Percentiles rank a stretch among this genome's conserved stretches.
Evolutionary conservation across 352 stramenopile species (phyloP).

Genomic region (Globisporangium paroecandrum): DNA sequence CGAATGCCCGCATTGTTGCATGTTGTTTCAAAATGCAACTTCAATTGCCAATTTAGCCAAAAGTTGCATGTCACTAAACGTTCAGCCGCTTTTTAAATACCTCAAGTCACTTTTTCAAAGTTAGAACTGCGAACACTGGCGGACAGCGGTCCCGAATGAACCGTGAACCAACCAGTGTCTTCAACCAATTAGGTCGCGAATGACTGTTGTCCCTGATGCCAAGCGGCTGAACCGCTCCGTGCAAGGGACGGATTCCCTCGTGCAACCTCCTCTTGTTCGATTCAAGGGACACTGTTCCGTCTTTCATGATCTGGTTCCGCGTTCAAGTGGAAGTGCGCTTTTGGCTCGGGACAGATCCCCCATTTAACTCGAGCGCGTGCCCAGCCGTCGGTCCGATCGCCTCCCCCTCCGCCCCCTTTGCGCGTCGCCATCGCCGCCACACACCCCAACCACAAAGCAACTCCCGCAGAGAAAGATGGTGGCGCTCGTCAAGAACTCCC

Average conservation of each 20-base stretch:
- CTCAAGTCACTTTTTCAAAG: not conserved
- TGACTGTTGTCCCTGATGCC: not conserved
- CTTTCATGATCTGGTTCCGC: not conserved
- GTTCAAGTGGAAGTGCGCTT: not conserved
- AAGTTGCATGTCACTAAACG: not conserved
- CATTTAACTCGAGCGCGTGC: conserved; percentile 1
- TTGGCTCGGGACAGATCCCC: not conserved
- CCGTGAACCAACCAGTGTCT: not conserved
- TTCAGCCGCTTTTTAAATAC: not conserved
- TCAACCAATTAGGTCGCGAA: not conserved
- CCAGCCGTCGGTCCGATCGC: conserved; percentile 4
- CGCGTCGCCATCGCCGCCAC: conserved; percentile 6
- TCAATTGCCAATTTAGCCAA: no score
- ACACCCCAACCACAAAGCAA: conserved; percentile 16
- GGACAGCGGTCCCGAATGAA: not conserved
- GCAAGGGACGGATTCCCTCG: not conserved
- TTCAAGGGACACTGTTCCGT: not conserved
- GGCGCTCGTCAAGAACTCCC: conserved; percentile 53
- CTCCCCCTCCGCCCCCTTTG: conserved; percentile 8
- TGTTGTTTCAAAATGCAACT: no score
- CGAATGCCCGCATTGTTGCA: not conserved
- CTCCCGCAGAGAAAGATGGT: conserved; percentile 34
- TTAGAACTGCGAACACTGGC: not conserved
- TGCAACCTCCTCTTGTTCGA: not conserved
- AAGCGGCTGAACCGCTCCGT: not conserved